Percentiles rank a stretch among this genome's conserved stretches.
These are phyloP conservation scores for Rhodotorula sp. DNA, from an alignment of 1,284 basidiomycete genomes.

Conservation along the genomic window DNA sequence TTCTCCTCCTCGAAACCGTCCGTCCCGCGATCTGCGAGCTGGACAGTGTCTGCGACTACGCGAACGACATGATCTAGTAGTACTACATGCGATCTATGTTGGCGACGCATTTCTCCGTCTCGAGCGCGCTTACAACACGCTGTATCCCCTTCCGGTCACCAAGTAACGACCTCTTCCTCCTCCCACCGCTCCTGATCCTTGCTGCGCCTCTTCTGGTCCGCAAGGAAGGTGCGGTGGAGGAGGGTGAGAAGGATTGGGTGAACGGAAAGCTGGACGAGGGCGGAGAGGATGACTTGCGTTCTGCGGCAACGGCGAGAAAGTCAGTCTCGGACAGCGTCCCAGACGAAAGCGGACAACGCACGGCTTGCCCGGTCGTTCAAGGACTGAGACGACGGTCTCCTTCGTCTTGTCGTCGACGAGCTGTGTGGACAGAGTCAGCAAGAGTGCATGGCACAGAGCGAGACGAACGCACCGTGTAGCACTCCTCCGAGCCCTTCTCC, in stretches of 20 bases:
- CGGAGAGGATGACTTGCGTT: conserved; percentile 16
- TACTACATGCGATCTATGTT: background rate
- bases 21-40: too few species aligned
- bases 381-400: conserved; percentile 10
- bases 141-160: background rate
- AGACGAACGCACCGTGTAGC: background rate
- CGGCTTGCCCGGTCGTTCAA: conserved; percentile 8
- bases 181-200: conserved; percentile 11
- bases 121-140: background rate
- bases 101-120: too few species aligned
- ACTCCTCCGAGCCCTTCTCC: background rate
- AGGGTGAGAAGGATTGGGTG: conserved; percentile 21
- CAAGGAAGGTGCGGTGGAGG: conserved; percentile 4
- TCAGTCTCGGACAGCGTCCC: background rate
- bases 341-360: background rate
- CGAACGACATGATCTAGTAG: too few species aligned
- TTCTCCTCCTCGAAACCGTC: too few species aligned
- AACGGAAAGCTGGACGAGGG: conserved; percentile 13
- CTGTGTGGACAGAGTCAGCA: background rate
- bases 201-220: background rate
- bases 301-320: background rate
- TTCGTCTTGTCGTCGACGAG: conserved; percentile 13
- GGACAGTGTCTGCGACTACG: too few species aligned
- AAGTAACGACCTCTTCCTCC: conserved; percentile 15
- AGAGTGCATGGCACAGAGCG: too few species aligned